phyloP scores from a whole-genome alignment of 192 early-diverging fungal genomes.

The Rhizophagus prolifer region DNA sequence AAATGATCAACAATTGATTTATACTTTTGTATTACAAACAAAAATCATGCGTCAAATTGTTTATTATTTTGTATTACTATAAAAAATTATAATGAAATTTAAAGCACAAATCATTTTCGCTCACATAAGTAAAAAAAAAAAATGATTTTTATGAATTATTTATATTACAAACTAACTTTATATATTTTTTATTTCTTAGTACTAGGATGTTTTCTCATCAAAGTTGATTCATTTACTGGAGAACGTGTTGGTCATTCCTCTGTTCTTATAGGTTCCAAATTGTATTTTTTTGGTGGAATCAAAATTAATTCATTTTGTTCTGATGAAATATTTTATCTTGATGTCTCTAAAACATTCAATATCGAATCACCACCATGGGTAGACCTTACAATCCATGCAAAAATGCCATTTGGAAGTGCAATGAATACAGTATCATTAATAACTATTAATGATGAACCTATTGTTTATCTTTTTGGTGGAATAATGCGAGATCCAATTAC shows the following conservation, averaged over 20 bases:
- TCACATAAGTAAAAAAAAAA: too few relatives aligned
- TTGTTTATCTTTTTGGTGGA: constrained; percentile 3
- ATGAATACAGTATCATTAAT: neutral
- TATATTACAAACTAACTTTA: too few relatives aligned
- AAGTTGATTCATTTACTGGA: neutral
- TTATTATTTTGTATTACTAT: too few relatives aligned
- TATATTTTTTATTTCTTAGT: neutral
- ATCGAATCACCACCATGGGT: neutral
- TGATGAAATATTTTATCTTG: neutral
- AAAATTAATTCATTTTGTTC: neutral
- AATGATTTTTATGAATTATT: too few relatives aligned
- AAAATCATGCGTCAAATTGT: too few relatives aligned
- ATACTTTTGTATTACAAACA: too few relatives aligned
- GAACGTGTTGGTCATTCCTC: neutral
- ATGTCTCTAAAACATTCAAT: neutral
- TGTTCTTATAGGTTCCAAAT: neutral
- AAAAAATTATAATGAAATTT: too few relatives aligned
- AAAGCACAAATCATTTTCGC: too few relatives aligned
- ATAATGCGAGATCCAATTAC: neutral
- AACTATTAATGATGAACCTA: neutral
- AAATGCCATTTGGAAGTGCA: neutral
- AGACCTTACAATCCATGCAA: neutral
- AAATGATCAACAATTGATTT: too few relatives aligned
- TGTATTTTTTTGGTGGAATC: neutral
- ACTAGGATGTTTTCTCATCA: neutral